Evolutionary conservation across 179 eudicot genomes (phyloP), one percentile per base, ranked within the genome.

Genomic region (Drosera spatulata): DNA sequence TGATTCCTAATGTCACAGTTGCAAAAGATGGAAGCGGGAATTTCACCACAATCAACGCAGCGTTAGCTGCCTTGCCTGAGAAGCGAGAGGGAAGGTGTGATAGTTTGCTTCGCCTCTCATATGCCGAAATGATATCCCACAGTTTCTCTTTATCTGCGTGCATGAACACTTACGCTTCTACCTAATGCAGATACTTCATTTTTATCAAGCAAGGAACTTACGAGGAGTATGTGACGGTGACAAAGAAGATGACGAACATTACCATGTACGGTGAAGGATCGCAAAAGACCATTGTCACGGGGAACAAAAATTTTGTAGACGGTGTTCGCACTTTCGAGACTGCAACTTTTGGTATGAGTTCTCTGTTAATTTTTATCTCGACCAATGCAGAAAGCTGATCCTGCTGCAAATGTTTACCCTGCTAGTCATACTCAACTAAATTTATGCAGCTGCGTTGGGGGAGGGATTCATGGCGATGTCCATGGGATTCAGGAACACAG

Each of bases 211-310:
- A 67, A 57, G 97, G 97, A 13, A 44, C 71, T 39, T 89, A 89
- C 10, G 75, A 84, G 12, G 97, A 89, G 70, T 68, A 79, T 8
- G 87, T 87, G 61, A 84, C 65, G 13, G 73, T 89, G 39, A 73
- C 82, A 1, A 77, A 81, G 65, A 64, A 73, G 46, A 82, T 84
- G 85, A 72, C 56, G 3, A 87, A 89, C 41, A 50, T 87, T 55
- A 84, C 85, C 61, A 80, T 89, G 77, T 77, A 74, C 37, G 97
- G 97, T 60, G 97, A 89, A 45, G 97, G 97, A 54, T 85, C 97
- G 4, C 82, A 87, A 15, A 87, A 87, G 66, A 79, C 80, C 40
- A 58, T 87, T 10, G 58, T 91, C 58, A 78, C 84, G 0, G 97
- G 97, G 39, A 85, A 65, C 72, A 91, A 87, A 67, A 91, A 80